phyloP scores from a whole-genome alignment of 805 yeast genomes.

The Kregervanrija delftensis region DNA sequence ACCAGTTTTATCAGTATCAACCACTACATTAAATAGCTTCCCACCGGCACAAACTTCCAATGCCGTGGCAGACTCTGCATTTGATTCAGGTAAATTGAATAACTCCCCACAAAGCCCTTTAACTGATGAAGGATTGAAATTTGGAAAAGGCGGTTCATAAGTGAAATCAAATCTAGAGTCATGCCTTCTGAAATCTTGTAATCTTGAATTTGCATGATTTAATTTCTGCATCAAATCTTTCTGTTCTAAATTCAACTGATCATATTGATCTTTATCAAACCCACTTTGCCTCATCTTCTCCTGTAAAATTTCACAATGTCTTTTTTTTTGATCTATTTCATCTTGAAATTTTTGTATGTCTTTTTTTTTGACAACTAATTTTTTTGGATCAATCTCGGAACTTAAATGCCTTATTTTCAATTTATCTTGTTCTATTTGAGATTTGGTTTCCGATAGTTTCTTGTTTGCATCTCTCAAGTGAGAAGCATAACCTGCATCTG shows the following conservation, averaged over 20 bases:
- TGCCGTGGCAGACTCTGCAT: slow-evolving; percentile 65
- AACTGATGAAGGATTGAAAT: slow-evolving; percentile 56
- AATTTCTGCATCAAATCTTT: slow-evolving; percentile 36
- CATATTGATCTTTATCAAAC: slow-evolving; percentile 41
- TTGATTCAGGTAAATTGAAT: slow-evolving; percentile 53
- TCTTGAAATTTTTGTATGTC: slow-evolving; percentile 46
- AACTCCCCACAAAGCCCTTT: slow-evolving; percentile 88
- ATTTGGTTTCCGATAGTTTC: slow-evolving; percentile 44
- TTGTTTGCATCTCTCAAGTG: slow-evolving; percentile 63
- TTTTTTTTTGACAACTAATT: slow-evolving; percentile 39
- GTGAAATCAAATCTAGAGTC: slow-evolving; percentile 72
- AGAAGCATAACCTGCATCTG: slow-evolving; percentile 69
- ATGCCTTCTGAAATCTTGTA: slow-evolving; percentile 51
- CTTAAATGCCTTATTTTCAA: slow-evolving; percentile 51
- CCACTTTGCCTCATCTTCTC: slow-evolving; percentile 45
- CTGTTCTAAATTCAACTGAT: slow-evolving; percentile 42
- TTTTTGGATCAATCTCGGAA: slow-evolving; percentile 35
- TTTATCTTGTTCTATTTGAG: slow-evolving; percentile 50
- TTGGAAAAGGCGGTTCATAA: slow-evolving; percentile 56
- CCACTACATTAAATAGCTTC: slow-evolving; percentile 80
- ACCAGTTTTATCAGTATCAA: slow-evolving; percentile 83
- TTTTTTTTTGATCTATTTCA: slow-evolving; percentile 37
- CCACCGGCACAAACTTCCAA: slow-evolving; percentile 94
- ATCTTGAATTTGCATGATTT: slow-evolving; percentile 36
- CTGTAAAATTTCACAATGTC: slow-evolving; percentile 32